phyloP scores from a whole-genome alignment of 169 alveolate species.

The Plasmodium relictum region DNA sequence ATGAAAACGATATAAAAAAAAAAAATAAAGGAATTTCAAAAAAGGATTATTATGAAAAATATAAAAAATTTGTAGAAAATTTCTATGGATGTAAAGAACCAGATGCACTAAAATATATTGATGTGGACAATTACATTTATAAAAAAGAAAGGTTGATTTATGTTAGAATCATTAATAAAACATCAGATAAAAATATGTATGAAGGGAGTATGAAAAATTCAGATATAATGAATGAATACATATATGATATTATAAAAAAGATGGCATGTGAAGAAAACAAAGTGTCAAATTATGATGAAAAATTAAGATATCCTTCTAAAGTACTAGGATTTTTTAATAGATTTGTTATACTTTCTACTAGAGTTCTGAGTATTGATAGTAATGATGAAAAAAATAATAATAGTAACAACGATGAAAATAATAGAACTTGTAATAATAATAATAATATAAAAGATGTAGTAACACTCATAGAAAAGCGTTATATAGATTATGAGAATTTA shows the following conservation, averaged over 20 bases:
- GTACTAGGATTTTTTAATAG: constrained; percentile 62
- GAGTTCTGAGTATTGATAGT: constrained; percentile 21
- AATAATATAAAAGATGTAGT: constrained; percentile 27
- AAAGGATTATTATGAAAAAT: constrained; percentile 47
- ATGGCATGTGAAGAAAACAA: constrained; percentile 39
- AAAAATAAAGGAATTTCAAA: neutral
- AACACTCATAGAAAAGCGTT: constrained; percentile 69
- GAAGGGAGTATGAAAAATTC: constrained; percentile 74
- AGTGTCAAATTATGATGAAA: constrained; percentile 14
- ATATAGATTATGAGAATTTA: constrained; percentile 74
- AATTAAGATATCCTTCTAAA: constrained; percentile 68
- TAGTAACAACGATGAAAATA: neutral
- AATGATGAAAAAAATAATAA: neutral
- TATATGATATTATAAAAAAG: constrained; percentile 50
- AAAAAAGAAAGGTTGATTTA: constrained; percentile 64
- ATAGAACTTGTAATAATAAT: neutral
- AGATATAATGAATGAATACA: constrained; percentile 24
- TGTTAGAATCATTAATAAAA: constrained; percentile 73
- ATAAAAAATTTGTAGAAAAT: constrained; percentile 41
- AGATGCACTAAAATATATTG: constrained; percentile 73
- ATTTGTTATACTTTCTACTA: constrained; percentile 65
- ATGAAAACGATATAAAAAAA: constrained; percentile 16
- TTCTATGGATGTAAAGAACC: constrained; percentile 64
- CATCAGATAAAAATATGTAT: constrained; percentile 51
- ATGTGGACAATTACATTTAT: constrained; percentile 70